Evolutionary conservation across 768 basidiomycete genomes (phyloP).

Genomic region (Lactarius indigo): DNA sequence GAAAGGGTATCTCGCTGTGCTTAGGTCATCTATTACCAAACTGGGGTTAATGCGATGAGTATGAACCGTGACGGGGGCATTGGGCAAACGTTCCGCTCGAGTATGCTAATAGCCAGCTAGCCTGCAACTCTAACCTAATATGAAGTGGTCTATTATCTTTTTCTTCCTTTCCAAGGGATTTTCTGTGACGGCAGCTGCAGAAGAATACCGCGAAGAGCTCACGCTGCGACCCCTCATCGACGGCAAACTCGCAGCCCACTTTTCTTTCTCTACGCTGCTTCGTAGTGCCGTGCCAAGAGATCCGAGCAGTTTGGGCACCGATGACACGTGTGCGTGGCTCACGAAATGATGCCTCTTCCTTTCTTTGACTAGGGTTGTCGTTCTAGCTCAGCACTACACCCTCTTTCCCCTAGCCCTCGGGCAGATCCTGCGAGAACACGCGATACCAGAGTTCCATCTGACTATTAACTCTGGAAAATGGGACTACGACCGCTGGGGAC

Average conservation of each 20-base stretch:
- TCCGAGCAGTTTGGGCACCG: slow-evolving; percentile 43
- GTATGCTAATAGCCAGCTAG: too few relatives aligned
- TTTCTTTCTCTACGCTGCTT: slow-evolving; percentile 71
- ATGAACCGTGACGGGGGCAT: too few relatives aligned
- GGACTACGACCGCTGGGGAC: slow-evolving; percentile 83
- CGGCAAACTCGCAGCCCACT: slow-evolving; percentile 76
- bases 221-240: slow-evolving; percentile 63
- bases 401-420: slow-evolving; percentile 85
- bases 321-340: slow-evolving; percentile 45
- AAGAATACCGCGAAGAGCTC: slow-evolving; percentile 55
- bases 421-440: slow-evolving; percentile 81
- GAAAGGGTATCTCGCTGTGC: too few relatives aligned
- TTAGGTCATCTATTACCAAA: too few relatives aligned
- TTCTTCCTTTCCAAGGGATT: background rate
- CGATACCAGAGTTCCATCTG: slow-evolving; percentile 84
- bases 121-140: too few relatives aligned
- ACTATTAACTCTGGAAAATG: slow-evolving; percentile 90
- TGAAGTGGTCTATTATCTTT: slow-evolving; percentile 7
- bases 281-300: slow-evolving; percentile 52
- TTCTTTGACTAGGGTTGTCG: background rate
- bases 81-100: too few relatives aligned
- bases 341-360: background rate
- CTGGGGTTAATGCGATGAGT: too few relatives aligned
- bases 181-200: slow-evolving; percentile 25
- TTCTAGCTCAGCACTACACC: slow-evolving; percentile 76